Percentiles rank a stretch among this genome's conserved stretches.
Evolutionary conservation across 2,329 filamentous ascomycete genomes (phyloP).

Genomic region (Fusarium redolens): DNA sequence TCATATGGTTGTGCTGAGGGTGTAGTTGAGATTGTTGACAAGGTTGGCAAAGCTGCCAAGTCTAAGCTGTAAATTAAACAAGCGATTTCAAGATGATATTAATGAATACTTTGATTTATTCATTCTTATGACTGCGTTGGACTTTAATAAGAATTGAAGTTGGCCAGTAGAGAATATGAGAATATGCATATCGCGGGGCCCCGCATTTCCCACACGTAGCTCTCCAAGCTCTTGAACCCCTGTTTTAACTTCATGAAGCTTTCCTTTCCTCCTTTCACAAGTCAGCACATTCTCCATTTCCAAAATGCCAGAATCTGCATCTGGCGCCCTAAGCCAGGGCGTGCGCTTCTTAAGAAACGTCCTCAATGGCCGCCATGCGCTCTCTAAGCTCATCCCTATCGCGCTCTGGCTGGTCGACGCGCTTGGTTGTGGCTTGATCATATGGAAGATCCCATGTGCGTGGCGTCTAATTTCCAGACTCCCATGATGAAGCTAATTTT

Average conservation of each 20-base stretch:
- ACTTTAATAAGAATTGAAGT: too few relatives aligned
- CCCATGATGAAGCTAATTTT: constrained; percentile 10
- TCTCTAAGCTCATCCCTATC: constrained; percentile 65
- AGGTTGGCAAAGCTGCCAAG: constrained; percentile 57
- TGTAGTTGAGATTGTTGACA: constrained; percentile 73
- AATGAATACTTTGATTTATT: not conserved
- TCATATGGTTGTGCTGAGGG: constrained; percentile 77
- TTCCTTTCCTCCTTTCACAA: constrained; percentile 13
- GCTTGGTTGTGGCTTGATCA: constrained; percentile 76
- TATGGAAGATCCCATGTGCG: constrained; percentile 87
- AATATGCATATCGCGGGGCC: constrained; percentile 45
- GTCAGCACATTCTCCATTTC: constrained; percentile 4
- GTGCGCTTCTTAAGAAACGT: constrained; percentile 55
- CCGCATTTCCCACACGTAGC: constrained; percentile 17
- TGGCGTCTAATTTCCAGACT: not conserved
- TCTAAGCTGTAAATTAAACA: constrained; percentile 43
- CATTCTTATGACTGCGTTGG: not conserved
- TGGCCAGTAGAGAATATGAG: not conserved
- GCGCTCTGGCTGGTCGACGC: constrained; percentile 77
- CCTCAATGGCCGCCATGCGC: constrained; percentile 60
- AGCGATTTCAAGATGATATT: not conserved
- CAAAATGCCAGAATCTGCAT: constrained; percentile 45
- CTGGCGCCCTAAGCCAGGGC: constrained; percentile 44
- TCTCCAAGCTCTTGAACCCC: constrained; percentile 33
- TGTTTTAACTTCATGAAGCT: constrained; percentile 22